phyloP scores from a whole-genome alignment of 164 flowering plant species.

The Magnolia changhungtana region DNA sequence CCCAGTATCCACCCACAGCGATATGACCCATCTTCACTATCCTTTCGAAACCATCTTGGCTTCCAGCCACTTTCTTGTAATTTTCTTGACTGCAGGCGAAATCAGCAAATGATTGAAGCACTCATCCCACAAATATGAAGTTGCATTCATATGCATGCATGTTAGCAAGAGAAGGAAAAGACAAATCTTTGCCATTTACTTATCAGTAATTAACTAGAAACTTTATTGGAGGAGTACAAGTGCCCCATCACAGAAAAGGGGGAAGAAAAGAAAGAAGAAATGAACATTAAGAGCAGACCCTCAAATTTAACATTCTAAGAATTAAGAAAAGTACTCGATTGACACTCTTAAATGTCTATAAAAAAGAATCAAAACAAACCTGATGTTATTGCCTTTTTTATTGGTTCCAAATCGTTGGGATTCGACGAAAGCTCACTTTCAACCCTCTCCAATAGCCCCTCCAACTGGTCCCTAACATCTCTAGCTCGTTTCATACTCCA shows the following conservation, averaged over 20 bases:
- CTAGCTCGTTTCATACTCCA: constrained; percentile 98
- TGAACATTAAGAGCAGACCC: not conserved
- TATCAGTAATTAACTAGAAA: not conserved
- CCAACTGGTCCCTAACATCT: constrained; percentile 88
- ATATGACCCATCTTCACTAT: constrained; percentile 55
- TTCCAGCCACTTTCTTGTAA: constrained; percentile 91
- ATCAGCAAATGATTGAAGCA: not conserved
- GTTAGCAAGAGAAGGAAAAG: not conserved
- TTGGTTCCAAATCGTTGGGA: constrained; percentile 61
- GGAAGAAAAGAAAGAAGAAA: constrained; percentile 6
- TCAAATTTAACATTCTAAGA: not conserved
- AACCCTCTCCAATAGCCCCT: constrained; percentile 88
- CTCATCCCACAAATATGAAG: not conserved
- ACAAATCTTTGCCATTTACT: not conserved
- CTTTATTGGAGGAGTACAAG: no score
- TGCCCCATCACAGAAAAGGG: not conserved
- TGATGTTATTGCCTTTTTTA: constrained; percentile 81
- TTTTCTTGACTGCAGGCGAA: constrained; percentile 62
- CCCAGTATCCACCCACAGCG: constrained; percentile 89
- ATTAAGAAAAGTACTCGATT: not conserved
- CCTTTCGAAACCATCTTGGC: constrained; percentile 76
- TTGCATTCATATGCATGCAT: not conserved
- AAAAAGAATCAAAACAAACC: constrained; percentile 34
- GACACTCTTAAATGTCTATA: not conserved
- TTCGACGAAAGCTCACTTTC: constrained; percentile 71